Base-by-base conservation (phyloP, 805 yeast species). In the Ogataea trehaloabstinens region DNA sequence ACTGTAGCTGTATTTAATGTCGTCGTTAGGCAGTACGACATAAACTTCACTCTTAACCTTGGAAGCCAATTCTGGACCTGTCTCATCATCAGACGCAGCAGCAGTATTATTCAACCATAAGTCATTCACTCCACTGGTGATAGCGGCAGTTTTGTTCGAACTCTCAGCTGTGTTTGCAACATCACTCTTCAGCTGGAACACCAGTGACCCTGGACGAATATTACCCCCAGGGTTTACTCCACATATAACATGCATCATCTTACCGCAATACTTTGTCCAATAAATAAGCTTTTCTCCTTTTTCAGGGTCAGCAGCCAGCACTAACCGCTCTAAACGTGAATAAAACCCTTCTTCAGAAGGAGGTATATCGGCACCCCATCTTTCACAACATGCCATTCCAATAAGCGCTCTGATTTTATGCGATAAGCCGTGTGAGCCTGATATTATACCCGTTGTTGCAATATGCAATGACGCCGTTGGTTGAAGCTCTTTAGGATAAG, bases 201-300 rank as follows among this genome's bases (percentile, higher is more conserved):
- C 67, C 54, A 71, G 73, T 12, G 73, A 71, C 19, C 78, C 78
- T 22, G 78, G 83, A 49, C 85, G 70, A 20, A 83, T 80, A 53
- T 79, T 80, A 16, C 90, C 91, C 41, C 89, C 89, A 5, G 91
- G 91, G 57, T 80, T 85, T 38, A 84, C 82, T 57, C 88, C 88
- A 58, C 90, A 84, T 31, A 83, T 76, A 32, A 83, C 83, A 57
- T 78, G 82, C 86, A 83, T 81, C 47, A 83, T 71, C 37, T 80
- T 75, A 19, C 91, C 91, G 46, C 80, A 68, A 51, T 78, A 81
- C 52, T 77, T 71, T 2, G 87, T 82, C 90, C 90, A 83, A 76
- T 85, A 82, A 18, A 78, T 67, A 21, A 75, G 63, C 36, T 71
- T 63, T 37, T 72, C 74, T 24, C 68, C 68, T 17, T 54, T 46